Percentiles rank a stretch among this genome's conserved stretches.
phyloP scores from a whole-genome alignment of 352 stramenopile genomes.

The Chrysophaeum taylorii region DNA sequence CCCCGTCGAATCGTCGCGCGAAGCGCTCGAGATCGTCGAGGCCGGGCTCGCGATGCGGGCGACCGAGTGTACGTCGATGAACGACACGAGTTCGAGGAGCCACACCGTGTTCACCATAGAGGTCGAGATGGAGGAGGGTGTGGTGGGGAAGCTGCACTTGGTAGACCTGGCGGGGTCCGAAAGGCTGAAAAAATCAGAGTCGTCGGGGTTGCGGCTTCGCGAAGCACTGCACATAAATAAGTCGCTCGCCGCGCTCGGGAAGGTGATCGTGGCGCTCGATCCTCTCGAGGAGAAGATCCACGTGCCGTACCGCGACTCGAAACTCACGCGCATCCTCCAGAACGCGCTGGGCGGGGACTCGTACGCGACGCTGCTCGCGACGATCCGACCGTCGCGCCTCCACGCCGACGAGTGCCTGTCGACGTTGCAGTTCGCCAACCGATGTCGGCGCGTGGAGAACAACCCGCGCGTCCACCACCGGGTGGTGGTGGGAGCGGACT shows the following conservation, averaged over 20 bases:
- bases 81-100: conserved; percentile 62
- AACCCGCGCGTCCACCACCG: conserved; percentile 39
- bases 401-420: conserved; percentile 76
- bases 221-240: conserved; percentile 36
- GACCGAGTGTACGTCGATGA: conserved; percentile 82
- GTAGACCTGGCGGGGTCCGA: conserved; percentile 36
- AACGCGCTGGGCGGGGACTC: conserved; percentile 61
- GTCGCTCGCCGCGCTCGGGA: conserved; percentile 30
- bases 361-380: conserved; percentile 65
- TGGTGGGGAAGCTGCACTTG: conserved; percentile 36
- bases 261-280: conserved; percentile 36
- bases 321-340: conserved; percentile 40
- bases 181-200: conserved; percentile 25
- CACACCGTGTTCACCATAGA: conserved; percentile 37
- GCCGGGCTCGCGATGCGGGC: conserved; percentile 66
- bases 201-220: conserved; percentile 18
- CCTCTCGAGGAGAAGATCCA: background rate
- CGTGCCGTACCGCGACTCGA: conserved; percentile 39
- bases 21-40: conserved; percentile 61
- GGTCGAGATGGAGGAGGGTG: conserved; percentile 16
- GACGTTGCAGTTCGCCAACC: conserved; percentile 76
- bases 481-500: background rate
- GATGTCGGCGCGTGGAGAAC: conserved; percentile 73
- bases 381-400: conserved; percentile 69
- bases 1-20: conserved; percentile 65